Base-by-base conservation (phyloP, 805 yeast genomes). In the Kazachstania kunashirensis region DNA sequence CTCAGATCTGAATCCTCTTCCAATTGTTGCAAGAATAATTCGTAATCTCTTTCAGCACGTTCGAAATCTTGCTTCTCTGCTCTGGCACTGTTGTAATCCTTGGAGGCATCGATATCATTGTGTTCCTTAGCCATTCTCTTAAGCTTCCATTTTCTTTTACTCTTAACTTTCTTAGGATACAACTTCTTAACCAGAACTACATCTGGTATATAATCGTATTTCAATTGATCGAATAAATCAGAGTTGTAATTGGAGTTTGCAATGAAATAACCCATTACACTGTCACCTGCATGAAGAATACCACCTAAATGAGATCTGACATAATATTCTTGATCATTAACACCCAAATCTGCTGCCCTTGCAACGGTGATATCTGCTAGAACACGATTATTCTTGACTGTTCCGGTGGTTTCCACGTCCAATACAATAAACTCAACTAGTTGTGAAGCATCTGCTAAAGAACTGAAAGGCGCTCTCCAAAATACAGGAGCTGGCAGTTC, bases 51-150 rank as follows among this genome's bases (percentile, higher is more conserved):
- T 64, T 89, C 96, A 4, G 94, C 95, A 51, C 83, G 73, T 59
- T 85, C 97, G 50, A 77, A 77, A 45, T 85, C 96, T 62, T 83
- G 94, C 67, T 74, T 81, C 39, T 85, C 86, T 45, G 76, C 81
- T 64, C 88, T 79, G 2, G 77, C 68, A 40, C 62, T 66, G 42
- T 57, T 66, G 44, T 57, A 57, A 39, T 69, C 75, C 45, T 74
- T 77, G 46, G 74, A 70, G 38, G 89, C 94, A 29, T 77, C 85
- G 45, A 84, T 75, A 49, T 88, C 96, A 46, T 75, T 74, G 65
- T 89, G 94, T 64, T 92, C 97, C 55, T 72, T 83, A 21, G 97
- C 97, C 96, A 89, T 88, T 71, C 97, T 81, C 77, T 84, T 83
- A 63, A 89, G 76, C 64, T 82, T 84, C 94, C 95, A 84, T 68